phyloP scores from a whole-genome alignment of 805 yeast genomes.

The Lachancea meyersii region DNA sequence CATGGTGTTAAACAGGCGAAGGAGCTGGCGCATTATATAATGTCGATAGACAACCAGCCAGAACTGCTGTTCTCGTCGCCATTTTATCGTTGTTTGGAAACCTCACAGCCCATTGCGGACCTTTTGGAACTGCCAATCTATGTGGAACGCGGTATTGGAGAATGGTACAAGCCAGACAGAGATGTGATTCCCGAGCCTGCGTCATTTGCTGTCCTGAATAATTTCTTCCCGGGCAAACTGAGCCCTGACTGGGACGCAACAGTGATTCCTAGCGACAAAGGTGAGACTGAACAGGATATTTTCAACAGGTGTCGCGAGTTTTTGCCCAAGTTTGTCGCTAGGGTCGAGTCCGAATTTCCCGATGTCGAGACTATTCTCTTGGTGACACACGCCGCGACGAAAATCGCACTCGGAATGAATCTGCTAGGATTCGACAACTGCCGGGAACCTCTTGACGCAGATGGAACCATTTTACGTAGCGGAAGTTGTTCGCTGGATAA shows the following conservation, averaged over 20 bases:
- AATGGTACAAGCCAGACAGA: constrained; percentile 79
- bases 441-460: constrained; percentile 45
- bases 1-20: constrained; percentile 86
- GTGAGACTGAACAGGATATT: constrained; percentile 73
- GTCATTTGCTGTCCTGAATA: constrained; percentile 39
- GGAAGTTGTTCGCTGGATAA: constrained; percentile 83
- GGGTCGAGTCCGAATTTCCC: constrained; percentile 53
- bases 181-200: constrained; percentile 68
- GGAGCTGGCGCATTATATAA: constrained; percentile 61
- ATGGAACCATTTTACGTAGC: constrained; percentile 50
- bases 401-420: constrained; percentile 80
- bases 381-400: constrained; percentile 92
- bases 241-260: constrained; percentile 46
- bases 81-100: constrained; percentile 83
- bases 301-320: constrained; percentile 54
- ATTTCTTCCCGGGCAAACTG: constrained; percentile 48
- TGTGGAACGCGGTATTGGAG: constrained; percentile 82
- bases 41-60: constrained; percentile 51
- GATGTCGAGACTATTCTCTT: constrained; percentile 56
- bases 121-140: constrained; percentile 50
- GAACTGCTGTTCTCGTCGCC: constrained; percentile 74
- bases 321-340: constrained; percentile 50
- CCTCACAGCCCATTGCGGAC: constrained; percentile 64
- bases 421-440: constrained; percentile 48
- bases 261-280: constrained; percentile 53